Conservation (phyloP, 306 rosid genomes). For the Rosa lucieae region DNA sequence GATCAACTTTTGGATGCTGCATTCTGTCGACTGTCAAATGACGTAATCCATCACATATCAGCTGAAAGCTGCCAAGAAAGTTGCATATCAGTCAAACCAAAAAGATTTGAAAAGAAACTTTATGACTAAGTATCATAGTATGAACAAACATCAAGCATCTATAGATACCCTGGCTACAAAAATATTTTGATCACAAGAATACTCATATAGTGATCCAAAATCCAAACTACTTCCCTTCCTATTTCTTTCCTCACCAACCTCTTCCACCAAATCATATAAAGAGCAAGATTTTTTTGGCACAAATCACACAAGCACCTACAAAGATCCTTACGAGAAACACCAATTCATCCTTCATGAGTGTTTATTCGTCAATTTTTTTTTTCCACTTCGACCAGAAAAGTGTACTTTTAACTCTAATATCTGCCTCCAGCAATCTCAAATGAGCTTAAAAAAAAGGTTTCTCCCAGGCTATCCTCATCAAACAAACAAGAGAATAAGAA, state of each 20-base stretch:
- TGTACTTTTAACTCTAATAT: not conserved
- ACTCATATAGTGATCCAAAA: not conserved
- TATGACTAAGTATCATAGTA: not conserved
- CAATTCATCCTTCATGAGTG: not conserved
- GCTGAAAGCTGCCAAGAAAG: slow-evolving; percentile 66
- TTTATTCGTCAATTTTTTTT: not conserved
- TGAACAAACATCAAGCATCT: not conserved
- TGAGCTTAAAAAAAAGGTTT: not conserved
- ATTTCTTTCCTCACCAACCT: not conserved
- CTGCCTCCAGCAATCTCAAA: not conserved
- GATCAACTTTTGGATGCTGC: slow-evolving; percentile 58
- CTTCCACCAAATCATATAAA: not conserved
- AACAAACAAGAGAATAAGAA: not conserved
- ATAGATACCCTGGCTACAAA: not conserved
- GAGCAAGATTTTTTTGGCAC: not conserved
- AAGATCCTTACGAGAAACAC: not conserved
- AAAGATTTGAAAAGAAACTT: slow-evolving; percentile 4
- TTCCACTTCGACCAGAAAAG: not conserved
- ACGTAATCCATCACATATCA: slow-evolving; percentile 67
- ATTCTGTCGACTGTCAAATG: slow-evolving; percentile 46
- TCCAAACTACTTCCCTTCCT: not conserved
- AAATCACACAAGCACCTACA: not conserved
- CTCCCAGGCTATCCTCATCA: not conserved
- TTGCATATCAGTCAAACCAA: slow-evolving; percentile 22
- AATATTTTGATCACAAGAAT: not conserved